Conservation (phyloP, 208 protist species). For the Acanthamoeba lenticulata region DNA sequence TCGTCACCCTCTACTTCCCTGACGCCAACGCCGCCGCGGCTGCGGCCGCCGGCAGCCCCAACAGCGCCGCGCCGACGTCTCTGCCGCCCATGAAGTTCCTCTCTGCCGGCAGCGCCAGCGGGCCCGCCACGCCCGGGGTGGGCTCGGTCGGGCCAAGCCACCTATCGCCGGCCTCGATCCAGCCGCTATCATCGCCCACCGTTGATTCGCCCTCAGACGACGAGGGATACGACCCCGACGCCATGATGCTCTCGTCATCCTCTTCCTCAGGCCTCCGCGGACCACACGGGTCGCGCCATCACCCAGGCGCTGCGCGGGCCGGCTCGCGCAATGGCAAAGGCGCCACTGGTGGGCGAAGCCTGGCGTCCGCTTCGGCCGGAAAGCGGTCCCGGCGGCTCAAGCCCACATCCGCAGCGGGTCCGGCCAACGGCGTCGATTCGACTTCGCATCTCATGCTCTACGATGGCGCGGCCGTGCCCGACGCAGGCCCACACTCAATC, state of each 20-base stretch:
- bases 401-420: no score
- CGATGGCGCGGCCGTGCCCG: no score
- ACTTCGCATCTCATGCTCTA: no score
- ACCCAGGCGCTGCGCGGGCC: no score
- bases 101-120: background rate
- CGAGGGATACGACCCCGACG: background rate
- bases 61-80: background rate
- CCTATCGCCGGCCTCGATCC: background rate
- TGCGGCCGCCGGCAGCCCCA: no score
- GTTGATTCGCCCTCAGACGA: constrained; percentile 21
- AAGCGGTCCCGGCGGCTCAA: background rate
- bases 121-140: background rate
- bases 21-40: background rate
- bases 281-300: no score
- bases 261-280: no score
- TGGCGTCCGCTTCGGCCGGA: background rate
- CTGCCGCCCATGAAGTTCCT: constrained; percentile 13
- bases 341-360: background rate
- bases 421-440: no score
- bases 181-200: background rate
- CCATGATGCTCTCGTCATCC: no score
- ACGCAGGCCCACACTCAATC: no score
- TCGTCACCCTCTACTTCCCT: constrained; percentile 41
- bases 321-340: background rate
- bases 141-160: background rate